These are phyloP conservation scores for Ogataea parapolymorpha DNA, from an alignment of 805 yeast genomes.

Conservation along the genomic window DNA sequence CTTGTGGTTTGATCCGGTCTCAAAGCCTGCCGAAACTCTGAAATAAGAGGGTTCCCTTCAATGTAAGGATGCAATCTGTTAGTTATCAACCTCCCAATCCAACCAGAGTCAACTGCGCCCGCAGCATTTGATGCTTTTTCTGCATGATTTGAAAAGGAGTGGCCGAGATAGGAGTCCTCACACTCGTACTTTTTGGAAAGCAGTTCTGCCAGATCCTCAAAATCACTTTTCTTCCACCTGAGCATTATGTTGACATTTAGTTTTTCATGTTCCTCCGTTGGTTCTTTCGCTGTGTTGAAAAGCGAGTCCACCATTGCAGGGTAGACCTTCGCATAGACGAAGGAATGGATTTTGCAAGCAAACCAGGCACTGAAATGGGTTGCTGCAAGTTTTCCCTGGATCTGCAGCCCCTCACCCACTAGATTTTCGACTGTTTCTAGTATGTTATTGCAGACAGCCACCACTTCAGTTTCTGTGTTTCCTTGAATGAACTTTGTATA, in stretches of 20 bases:
- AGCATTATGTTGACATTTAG: background rate
- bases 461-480: constrained; percentile 8
- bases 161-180: background rate
- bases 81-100: constrained; percentile 14
- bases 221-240: background rate
- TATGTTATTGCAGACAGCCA: background rate
- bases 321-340: constrained; percentile 7
- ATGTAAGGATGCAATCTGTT: constrained; percentile 2
- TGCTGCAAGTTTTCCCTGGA: constrained; percentile 12
- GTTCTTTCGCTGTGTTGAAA: constrained; percentile 11
- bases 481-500: constrained; percentile 13
- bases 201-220: background rate
- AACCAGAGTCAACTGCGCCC: constrained; percentile 8
- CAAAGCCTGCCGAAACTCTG: background rate
- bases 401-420: background rate
- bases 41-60: background rate
- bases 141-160: background rate
- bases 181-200: background rate
- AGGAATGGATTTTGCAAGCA: constrained; percentile 17
- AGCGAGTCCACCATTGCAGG: constrained; percentile 1
- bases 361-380: constrained; percentile 27
- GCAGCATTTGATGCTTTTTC: background rate
- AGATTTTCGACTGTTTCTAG: background rate
- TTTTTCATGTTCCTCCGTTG: background rate
- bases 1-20: background rate